Conservation (phyloP, 352 stramenopile species). For the Globisporangium spinosum region DNA sequence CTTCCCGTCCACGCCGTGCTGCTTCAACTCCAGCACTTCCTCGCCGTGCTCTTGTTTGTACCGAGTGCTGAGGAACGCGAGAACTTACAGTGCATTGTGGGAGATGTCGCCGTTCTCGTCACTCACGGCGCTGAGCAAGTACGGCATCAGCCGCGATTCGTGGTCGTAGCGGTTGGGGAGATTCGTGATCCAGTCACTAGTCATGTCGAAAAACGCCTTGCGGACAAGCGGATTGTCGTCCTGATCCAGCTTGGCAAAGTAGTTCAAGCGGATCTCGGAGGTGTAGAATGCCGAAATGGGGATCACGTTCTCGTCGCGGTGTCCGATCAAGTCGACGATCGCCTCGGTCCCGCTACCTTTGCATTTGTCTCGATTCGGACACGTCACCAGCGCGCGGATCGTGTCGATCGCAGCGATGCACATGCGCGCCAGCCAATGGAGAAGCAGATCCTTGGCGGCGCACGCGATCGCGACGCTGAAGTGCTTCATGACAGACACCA, state of each 20-base stretch:
- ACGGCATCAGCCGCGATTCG: constrained; percentile 91
- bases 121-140: constrained; percentile 88
- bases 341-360: constrained; percentile 93
- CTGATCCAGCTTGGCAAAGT: constrained; percentile 89
- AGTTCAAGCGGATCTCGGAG: constrained; percentile 88
- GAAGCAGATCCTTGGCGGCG: constrained; percentile 71
- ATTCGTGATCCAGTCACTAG: constrained; percentile 87
- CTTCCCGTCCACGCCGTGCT: constrained; percentile 93
- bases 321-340: constrained; percentile 93
- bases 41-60: constrained; percentile 70
- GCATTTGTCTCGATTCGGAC: constrained; percentile 88
- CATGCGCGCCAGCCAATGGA: constrained; percentile 89
- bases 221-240: constrained; percentile 85
- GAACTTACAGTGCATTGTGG: constrained; percentile 56
- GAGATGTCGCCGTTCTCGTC: constrained; percentile 58
- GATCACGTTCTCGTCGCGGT: constrained; percentile 94
- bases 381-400: constrained; percentile 78
- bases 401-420: constrained; percentile 82
- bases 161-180: constrained; percentile 94
- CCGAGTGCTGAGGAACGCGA: constrained; percentile 56
- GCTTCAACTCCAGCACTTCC: constrained; percentile 91
- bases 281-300: constrained; percentile 93
- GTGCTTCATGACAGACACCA: constrained; percentile 92
- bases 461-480: constrained; percentile 90
- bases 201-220: constrained; percentile 79